Evolutionary conservation across 495 filamentous ascomycete genomes (phyloP).

Genomic region (Ascobolus immersus): DNA sequence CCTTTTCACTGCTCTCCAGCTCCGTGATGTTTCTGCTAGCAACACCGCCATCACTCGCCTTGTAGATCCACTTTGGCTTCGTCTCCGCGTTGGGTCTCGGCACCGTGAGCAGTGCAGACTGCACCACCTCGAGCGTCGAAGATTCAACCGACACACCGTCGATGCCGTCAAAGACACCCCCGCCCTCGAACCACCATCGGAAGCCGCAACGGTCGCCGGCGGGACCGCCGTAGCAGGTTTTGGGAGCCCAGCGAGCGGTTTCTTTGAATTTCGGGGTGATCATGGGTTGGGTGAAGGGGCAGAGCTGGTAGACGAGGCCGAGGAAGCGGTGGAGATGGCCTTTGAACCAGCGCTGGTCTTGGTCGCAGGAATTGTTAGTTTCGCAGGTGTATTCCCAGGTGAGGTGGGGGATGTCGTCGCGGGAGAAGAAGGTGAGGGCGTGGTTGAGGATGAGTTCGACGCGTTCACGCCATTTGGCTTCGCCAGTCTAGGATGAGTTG

Average conservation of each 20-base stretch:
- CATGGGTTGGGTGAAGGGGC: constrained; percentile 33
- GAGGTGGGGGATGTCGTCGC: constrained; percentile 23
- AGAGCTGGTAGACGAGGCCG: constrained; percentile 40
- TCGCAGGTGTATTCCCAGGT: constrained; percentile 47
- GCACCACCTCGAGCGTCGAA: constrained; percentile 33
- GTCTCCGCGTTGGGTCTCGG: too few relatives aligned
- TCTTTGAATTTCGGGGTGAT: constrained; percentile 40
- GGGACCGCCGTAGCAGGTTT: constrained; percentile 36
- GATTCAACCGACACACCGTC: constrained; percentile 28
- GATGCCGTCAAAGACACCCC: constrained; percentile 18
- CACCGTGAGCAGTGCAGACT: constrained; percentile 28
- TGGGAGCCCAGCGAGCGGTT: constrained; percentile 42
- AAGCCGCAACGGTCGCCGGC: constrained; percentile 36
- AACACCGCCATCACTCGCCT: too few relatives aligned
- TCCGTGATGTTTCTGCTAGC: too few relatives aligned
- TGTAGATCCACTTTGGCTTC: too few relatives aligned
- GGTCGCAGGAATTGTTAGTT: constrained; percentile 32
- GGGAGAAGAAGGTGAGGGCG: constrained; percentile 31
- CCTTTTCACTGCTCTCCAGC: too few relatives aligned
- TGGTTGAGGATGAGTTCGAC: constrained; percentile 32
- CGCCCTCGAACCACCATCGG: constrained; percentile 30
- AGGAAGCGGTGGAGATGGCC: constrained; percentile 68
- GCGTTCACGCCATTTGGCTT: constrained; percentile 32
- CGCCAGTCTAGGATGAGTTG: constrained; percentile 25
- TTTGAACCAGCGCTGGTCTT: constrained; percentile 66